A percentile compares a stretch with the other conserved stretches of the same genome.
Conservation (phyloP, 108 stramenopile genomes). For the Seminavis robusta region DNA sequence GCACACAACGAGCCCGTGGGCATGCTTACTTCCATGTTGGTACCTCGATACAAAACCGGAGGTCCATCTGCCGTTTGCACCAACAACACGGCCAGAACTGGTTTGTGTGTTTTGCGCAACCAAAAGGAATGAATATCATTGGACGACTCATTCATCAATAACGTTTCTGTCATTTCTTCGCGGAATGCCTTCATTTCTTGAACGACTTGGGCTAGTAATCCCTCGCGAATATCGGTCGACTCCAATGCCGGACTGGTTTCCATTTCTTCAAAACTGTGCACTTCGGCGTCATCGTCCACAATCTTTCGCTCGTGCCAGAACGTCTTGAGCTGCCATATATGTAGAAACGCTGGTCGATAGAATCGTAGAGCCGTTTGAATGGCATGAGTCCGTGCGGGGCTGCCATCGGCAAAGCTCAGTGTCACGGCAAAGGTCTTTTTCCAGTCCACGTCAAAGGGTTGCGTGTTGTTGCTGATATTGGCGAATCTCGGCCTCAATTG, state of each 20-base stretch:
- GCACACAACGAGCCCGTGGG: slow-evolving; percentile 97
- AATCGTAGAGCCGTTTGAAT: slow-evolving; percentile 90
- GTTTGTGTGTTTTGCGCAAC: slow-evolving; percentile 94
- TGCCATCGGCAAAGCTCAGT: slow-evolving; percentile 92
- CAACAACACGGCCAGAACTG: slow-evolving; percentile 95
- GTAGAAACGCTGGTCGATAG: slow-evolving; percentile 91
- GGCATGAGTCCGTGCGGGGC: slow-evolving; percentile 89
- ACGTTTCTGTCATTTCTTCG: slow-evolving; percentile 62
- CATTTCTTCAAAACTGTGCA: slow-evolving; percentile 89
- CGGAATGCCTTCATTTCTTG: slow-evolving; percentile 87
- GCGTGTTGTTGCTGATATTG: too few species aligned
- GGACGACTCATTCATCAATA: slow-evolving; percentile 21
- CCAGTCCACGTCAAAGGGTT: slow-evolving; percentile 82
- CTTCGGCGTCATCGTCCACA: slow-evolving; percentile 88
- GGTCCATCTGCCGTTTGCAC: slow-evolving; percentile 61
- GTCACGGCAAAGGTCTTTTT: slow-evolving; percentile 76
- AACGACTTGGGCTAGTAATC: slow-evolving; percentile 51
- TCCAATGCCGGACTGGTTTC: slow-evolving; percentile 88
- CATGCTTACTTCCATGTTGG: slow-evolving; percentile 98
- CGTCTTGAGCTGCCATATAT: slow-evolving; percentile 95
- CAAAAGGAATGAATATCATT: slow-evolving; percentile 90
- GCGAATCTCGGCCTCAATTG: too few species aligned
- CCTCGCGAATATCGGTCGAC: slow-evolving; percentile 29
- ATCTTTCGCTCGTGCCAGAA: slow-evolving; percentile 94
- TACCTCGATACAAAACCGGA: slow-evolving; percentile 81